Conservation (phyloP, 192 early-diverging fungal species). For the Coemansia sp. region DNA sequence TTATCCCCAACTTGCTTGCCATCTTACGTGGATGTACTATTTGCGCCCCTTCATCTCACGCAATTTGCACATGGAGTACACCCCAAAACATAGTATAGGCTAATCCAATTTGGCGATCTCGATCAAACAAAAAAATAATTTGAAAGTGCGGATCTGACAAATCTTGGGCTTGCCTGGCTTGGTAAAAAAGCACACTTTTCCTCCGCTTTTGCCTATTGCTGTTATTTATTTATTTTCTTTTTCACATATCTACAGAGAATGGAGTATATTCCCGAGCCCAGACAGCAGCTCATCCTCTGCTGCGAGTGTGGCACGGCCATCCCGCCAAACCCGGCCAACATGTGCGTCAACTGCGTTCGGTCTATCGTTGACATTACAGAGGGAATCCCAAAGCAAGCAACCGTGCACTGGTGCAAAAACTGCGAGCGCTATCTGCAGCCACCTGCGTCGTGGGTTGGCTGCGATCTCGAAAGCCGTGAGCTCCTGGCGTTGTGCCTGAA, state of each 20-base stretch:
- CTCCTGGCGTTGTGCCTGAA: conserved; percentile 90
- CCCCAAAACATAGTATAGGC: not conserved
- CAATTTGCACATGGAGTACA: not conserved
- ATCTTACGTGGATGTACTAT: not conserved
- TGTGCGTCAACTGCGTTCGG: conserved; percentile 98
- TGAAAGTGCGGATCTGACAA: not conserved
- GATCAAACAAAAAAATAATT: conserved; percentile 4
- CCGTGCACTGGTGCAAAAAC: conserved; percentile 92
- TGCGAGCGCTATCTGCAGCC: conserved; percentile 98
- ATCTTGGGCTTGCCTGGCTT: not conserved
- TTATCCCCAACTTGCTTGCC: not conserved
- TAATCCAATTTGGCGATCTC: not conserved
- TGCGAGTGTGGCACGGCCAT: conserved; percentile 93
- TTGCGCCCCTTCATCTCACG: too few species aligned
- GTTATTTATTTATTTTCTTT: too few species aligned
- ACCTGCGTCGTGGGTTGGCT: conserved; percentile 83
- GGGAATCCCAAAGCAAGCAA: conserved; percentile 96
- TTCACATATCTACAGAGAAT: conserved; percentile 13
- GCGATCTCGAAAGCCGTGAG: conserved; percentile 86
- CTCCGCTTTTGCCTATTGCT: not conserved
- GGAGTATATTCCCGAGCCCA: conserved; percentile 52
- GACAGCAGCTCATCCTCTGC: conserved; percentile 67
- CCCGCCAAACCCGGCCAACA: conserved; percentile 95
- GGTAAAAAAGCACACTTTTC: not conserved
- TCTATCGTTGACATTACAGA: conserved; percentile 97